These are phyloP conservation scores for Nepenthes alata DNA, from an alignment of 179 eudicot genomes.

Conservation along the genomic window DNA sequence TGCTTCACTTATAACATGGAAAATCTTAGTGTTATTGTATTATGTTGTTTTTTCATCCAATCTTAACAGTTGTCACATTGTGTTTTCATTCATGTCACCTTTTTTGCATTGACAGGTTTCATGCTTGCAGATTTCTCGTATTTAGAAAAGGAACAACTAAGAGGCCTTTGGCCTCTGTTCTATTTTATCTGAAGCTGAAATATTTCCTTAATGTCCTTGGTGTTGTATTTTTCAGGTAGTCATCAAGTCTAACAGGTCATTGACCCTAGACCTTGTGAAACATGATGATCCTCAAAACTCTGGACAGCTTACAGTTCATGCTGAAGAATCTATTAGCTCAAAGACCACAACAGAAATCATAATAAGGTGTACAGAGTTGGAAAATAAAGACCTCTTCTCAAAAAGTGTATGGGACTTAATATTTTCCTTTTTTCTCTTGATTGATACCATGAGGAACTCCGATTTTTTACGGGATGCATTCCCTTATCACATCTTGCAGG, in stretches of 20 bases:
- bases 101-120: too few species aligned
- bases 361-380: slow-evolving; percentile 83
- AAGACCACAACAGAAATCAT: slow-evolving; percentile 65
- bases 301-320: slow-evolving; percentile 67
- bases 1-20: too few species aligned
- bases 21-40: too few species aligned
- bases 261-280: slow-evolving; percentile 55
- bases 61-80: too few species aligned
- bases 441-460: slow-evolving; percentile 2
- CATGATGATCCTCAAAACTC: slow-evolving; percentile 30
- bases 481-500: slow-evolving; percentile 48
- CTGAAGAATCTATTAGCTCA: slow-evolving; percentile 75
- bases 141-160: too few species aligned
- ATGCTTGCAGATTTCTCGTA: too few species aligned
- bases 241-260: slow-evolving; percentile 37
- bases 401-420: slow-evolving; percentile 59
- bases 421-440: slow-evolving; percentile 6
- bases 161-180: too few species aligned
- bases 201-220: background rate
- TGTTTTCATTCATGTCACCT: too few species aligned
- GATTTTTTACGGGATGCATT: slow-evolving; percentile 8
- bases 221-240: slow-evolving; percentile 44
- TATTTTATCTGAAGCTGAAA: too few species aligned
- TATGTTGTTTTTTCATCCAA: too few species aligned
- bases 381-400: slow-evolving; percentile 78